A percentile compares a stretch with the other conserved stretches of the same genome.
These are phyloP conservation scores for Suillus americanus DNA, from an alignment of 768 basidiomycete species.

Conservation along the genomic window DNA sequence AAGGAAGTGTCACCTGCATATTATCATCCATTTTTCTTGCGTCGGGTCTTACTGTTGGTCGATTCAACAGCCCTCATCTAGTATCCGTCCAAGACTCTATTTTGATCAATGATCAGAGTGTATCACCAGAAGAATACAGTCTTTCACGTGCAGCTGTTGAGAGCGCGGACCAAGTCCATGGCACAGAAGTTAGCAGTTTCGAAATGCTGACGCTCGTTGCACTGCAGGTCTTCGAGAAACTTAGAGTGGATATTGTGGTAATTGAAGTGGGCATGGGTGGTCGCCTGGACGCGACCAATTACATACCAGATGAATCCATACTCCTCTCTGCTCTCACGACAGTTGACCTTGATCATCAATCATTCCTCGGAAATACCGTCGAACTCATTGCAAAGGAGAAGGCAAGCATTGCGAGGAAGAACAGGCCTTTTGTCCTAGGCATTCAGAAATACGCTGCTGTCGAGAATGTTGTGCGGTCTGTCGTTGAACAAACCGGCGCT, in stretches of 20 bases:
- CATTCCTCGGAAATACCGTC: conserved; percentile 79
- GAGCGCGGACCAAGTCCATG: conserved; percentile 41
- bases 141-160: conserved; percentile 48
- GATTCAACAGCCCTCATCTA: conserved; percentile 94
- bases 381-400: conserved; percentile 80
- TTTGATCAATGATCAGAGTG: conserved; percentile 55
- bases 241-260: conserved; percentile 75
- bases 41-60: conserved; percentile 62
- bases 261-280: conserved; percentile 98
- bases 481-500: conserved; percentile 44
- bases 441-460: conserved; percentile 56
- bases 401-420: conserved; percentile 69
- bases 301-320: conserved; percentile 67
- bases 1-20: conserved; percentile 88
- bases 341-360: conserved; percentile 93
- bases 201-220: conserved; percentile 87
- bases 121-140: conserved; percentile 49
- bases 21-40: conserved; percentile 71
- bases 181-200: conserved; percentile 64
- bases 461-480: conserved; percentile 39
- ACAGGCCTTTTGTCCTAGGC: conserved; percentile 65
- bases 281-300: conserved; percentile 88
- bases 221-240: conserved; percentile 68
- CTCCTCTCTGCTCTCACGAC: conserved; percentile 80
- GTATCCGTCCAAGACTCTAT: conserved; percentile 77